phyloP scores from a whole-genome alignment of 2,329 filamentous ascomycete genomes.

The Nemania sp. region DNA sequence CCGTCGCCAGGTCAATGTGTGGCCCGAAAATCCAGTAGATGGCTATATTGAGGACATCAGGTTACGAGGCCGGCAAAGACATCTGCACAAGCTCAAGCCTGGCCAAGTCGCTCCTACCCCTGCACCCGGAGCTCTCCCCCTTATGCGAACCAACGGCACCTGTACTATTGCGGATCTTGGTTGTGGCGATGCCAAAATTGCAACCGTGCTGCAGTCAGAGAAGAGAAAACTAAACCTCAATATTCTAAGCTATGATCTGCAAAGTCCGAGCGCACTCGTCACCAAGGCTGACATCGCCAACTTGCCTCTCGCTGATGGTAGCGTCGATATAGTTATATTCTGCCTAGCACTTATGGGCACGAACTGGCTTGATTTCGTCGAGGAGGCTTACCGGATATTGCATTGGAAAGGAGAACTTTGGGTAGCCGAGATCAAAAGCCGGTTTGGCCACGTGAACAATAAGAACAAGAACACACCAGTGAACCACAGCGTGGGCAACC shows the following conservation, averaged over 20 bases:
- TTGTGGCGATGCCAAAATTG: conserved; percentile 87
- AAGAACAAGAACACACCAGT: conserved; percentile 53
- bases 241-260: conserved; percentile 85
- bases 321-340: conserved; percentile 87
- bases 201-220: conserved; percentile 67
- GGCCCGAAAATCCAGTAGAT: conserved; percentile 96
- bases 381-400: conserved; percentile 90
- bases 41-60: conserved; percentile 77
- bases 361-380: conserved; percentile 96
- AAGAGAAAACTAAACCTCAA: conserved; percentile 71
- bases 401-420: conserved; percentile 95
- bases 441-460: conserved; percentile 70
- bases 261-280: conserved; percentile 74
- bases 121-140: conserved; percentile 47
- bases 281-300: conserved; percentile 88
- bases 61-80: conserved; percentile 62
- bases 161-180: conserved; percentile 89
- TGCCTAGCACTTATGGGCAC: conserved; percentile 98
- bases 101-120: conserved; percentile 25
- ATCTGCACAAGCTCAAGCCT: conserved; percentile 32
- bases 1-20: conserved; percentile 90
- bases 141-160: conserved; percentile 72
- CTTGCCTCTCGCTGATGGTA: conserved; percentile 74
- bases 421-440: conserved; percentile 95
- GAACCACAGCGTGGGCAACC: conserved; percentile 72